Evolutionary conservation across 176 grass and related monocot genomes (phyloP), one percentile per base, ranked within the genome.

Genomic region (Calamus simplicifolius): DNA sequence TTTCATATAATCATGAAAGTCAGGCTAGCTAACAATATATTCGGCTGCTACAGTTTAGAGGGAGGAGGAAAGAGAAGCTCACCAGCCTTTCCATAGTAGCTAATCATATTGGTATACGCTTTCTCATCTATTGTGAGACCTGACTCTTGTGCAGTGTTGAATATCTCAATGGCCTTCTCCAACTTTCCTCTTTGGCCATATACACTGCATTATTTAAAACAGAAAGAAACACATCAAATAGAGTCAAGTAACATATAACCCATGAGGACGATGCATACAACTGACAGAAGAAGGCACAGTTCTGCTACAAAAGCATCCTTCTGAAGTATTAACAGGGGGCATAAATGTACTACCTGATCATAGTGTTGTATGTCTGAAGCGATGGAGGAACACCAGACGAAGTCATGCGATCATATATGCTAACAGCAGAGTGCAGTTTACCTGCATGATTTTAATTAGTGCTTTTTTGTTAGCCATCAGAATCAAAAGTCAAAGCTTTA

Each of bases 61-160:
- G 43, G 21, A 30, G 31, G 27, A n/a, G 77, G 28, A 6, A 50
- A n/a, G 35, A 54, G 48, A 66, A 18, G 30, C 66, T 65, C 0
- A 88, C 92, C 84, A 50, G 87, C 72, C 69, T 97, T 91, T 78
- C 92, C 87, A 65, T 97, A 97, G 18, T 80, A 78, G 61, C 67
- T 91, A 68, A 95, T 71, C 81, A 95, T 95, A 64, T 97, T 97
- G 19, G 84, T 97, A 61, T 80, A 91, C 29, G 69, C 66, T 66
- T 91, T 97, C 68, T 97, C 84, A 25, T 91, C 84, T 62, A 81
- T 66, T 23, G 54, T 25, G 48, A 74, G 62, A 49, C 81, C 78
- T 51, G 78, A 83, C 19, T 74, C 71, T 57, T 85, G 58, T 48
- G 92, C 84, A 80, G 69, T 56, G 75, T 53, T 54, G 65, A 85